Base-by-base conservation (phyloP, 2,329 filamentous ascomycete species). In the Pseudocercospora cruenta region DNA sequence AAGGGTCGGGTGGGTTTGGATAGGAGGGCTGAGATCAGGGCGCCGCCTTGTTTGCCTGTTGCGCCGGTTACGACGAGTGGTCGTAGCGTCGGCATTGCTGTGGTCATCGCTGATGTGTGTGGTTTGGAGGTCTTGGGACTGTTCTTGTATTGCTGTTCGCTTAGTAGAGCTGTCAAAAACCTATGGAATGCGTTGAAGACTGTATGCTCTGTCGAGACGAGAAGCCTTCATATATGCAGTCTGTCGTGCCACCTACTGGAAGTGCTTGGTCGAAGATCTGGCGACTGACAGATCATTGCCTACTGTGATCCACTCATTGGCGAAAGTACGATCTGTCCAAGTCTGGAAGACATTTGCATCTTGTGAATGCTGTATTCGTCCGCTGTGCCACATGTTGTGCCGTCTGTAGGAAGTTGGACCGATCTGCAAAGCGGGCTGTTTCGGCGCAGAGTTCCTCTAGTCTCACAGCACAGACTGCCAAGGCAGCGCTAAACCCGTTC, bases 31-130 rank as follows among this genome's bases (percentile, higher is more conserved):
- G 77, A 69, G 63, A 83, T 76, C 28, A 82, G 76, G 24, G 80
- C 77, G 59, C 81, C 80, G 64, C 82, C 82, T 73, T 83, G 82
- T 64, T 83, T 82, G 61, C 81, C 81, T 1, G 81, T 83, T 2
- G 80, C 81, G 55, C 81, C 81, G 22, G 80, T 81, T 54, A 83
- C 75, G 61, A 83, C 76, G 21, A 83, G 76, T 21, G 55, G 60
- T 51, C 68, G 66, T 3, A 64, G 53, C 2, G 53, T 12, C 14
- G 60, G 60, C 6, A 57, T 14, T 24, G 62, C 14, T 19, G 51
- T 26, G 28, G 58, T 53, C 47, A 53, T 65, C 33, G 62, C 39
- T 72, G 54, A 55, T 21, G 47, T 61, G 16, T 39, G 4, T n/a
- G 36, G 3, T 14, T 31, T 12, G 31, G 31, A 33, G 39, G 21